phyloP scores from a whole-genome alignment of 176 grass and related monocot species.

The Eremochloa ophiuroides region DNA sequence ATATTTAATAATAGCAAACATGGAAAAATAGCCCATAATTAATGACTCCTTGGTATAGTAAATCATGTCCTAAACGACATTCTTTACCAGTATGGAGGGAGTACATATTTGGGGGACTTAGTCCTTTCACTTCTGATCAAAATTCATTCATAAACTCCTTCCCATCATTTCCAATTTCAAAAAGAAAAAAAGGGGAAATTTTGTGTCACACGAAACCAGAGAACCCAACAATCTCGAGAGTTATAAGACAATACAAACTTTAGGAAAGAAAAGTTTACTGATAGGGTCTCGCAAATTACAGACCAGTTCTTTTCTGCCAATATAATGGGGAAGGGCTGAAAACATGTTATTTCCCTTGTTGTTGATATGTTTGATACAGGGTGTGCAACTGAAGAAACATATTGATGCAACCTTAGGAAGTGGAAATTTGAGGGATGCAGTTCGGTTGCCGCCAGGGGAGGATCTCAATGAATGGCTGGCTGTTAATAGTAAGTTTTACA shows the following conservation, averaged over 20 bases:
- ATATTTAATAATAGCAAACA: too few relatives aligned
- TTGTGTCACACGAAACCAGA: background rate
- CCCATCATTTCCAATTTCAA: too few relatives aligned
- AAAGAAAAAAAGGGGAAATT: too few relatives aligned
- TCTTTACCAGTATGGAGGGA: too few relatives aligned
- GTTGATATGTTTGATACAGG: constrained; percentile 32
- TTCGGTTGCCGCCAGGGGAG: constrained; percentile 81
- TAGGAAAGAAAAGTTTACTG: background rate
- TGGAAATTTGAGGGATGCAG: constrained; percentile 84
- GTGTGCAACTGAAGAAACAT: constrained; percentile 79
- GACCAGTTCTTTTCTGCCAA: background rate
- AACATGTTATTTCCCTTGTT: background rate
- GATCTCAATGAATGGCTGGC: constrained; percentile 95
- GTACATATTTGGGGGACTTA: background rate
- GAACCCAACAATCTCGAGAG: background rate
- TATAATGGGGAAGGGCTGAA: background rate
- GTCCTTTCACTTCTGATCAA: background rate
- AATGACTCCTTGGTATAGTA: too few relatives aligned
- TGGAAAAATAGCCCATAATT: too few relatives aligned
- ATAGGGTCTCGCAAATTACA: background rate
- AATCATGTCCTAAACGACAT: too few relatives aligned
- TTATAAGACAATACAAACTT: background rate
- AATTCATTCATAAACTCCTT: background rate
- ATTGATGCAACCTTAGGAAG: constrained; percentile 94
- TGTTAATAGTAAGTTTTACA: constrained; percentile 67